phyloP scores from a whole-genome alignment of 129 eudicot species.

The Saposhnikovia divaricata region DNA sequence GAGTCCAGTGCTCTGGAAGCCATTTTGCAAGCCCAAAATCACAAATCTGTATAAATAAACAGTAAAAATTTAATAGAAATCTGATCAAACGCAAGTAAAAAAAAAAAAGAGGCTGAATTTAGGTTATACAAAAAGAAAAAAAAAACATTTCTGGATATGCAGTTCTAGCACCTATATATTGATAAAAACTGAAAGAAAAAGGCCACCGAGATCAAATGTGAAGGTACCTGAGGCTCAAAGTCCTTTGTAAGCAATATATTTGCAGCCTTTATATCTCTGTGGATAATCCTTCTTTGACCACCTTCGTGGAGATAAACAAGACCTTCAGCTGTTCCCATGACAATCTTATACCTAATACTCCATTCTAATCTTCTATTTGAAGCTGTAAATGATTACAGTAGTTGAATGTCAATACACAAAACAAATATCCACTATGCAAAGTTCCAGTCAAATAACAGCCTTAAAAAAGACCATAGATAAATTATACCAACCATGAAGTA shows the following conservation, averaged over 20 bases:
- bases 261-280: conserved; percentile 92
- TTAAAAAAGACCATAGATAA: background rate
- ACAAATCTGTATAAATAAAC: conserved; percentile 54
- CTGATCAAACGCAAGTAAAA: background rate
- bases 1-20: conserved; percentile 94
- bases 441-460: background rate
- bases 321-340: conserved; percentile 84
- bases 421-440: background rate
- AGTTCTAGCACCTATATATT: background rate
- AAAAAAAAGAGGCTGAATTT: background rate
- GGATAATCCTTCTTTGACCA: conserved; percentile 84
- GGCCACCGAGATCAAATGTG: background rate
- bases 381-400: conserved; percentile 32
- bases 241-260: conserved; percentile 78
- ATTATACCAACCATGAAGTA: conserved; percentile 69
- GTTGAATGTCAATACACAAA: background rate
- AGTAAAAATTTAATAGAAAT: background rate
- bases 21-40: conserved; percentile 96
- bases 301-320: conserved; percentile 85
- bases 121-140: background rate
- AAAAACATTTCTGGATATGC: background rate
- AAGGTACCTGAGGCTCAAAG: conserved; percentile 78
- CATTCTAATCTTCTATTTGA: conserved; percentile 53
- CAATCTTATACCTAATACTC: conserved; percentile 71
- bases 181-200: background rate